phyloP scores from a whole-genome alignment of 495 filamentous ascomycete genomes.

The Penicillium daleae region DNA sequence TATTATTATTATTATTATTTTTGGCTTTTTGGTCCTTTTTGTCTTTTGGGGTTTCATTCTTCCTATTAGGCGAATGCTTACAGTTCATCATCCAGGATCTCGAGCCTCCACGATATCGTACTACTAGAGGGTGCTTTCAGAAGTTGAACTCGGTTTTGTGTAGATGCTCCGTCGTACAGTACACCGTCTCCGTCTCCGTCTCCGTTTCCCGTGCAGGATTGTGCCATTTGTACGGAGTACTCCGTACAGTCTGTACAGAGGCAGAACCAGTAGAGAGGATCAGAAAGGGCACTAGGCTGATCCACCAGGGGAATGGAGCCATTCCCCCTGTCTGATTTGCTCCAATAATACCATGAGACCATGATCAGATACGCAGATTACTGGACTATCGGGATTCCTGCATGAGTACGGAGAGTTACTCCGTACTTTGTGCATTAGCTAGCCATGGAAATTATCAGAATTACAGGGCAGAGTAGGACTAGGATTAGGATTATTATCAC shows the following conservation, averaged over 20 bases:
- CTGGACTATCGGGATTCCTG: constrained; percentile 3
- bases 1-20: too few relatives aligned
- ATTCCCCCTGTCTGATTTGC: constrained; percentile 17
- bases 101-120: not conserved
- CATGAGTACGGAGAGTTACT: constrained; percentile 3
- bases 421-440: constrained; percentile 5
- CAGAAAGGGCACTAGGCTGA: constrained; percentile 18
- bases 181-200: not conserved
- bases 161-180: not conserved
- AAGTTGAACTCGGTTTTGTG: not conserved
- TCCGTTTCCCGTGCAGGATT: not conserved
- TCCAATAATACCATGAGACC: constrained; percentile 14
- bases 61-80: too few relatives aligned
- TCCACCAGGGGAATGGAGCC: constrained; percentile 26
- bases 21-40: not conserved
- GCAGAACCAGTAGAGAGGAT: not conserved
- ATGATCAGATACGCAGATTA: constrained; percentile 10
- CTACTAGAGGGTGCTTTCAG: not conserved
- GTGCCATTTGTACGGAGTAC: not conserved
- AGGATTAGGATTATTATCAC: not conserved
- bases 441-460: not conserved
- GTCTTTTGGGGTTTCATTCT: not conserved
- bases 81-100: not conserved
- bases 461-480: too few relatives aligned
- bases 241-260: too few relatives aligned